Conservation (phyloP, 768 basidiomycete species). For the Trametes maxima region DNA sequence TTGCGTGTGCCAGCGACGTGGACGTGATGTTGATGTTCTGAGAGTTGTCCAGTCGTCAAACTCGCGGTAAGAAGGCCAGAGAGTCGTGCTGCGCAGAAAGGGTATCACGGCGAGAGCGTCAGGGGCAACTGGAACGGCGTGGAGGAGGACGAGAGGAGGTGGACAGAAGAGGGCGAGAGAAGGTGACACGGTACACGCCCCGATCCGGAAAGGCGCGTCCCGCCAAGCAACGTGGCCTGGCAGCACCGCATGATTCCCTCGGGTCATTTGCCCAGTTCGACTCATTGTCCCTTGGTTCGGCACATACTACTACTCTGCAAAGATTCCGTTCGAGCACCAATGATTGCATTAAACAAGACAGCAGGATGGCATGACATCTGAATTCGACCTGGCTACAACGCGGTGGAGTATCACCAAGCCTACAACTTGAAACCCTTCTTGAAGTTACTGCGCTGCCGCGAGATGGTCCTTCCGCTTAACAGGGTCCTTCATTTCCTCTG, state of each 20-base stretch:
- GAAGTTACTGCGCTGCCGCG: too few species aligned
- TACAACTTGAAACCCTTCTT: too few species aligned
- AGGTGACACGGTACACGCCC: constrained; percentile 14
- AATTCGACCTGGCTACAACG: too few species aligned
- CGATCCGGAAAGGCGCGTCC: constrained; percentile 17
- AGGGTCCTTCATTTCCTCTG: too few species aligned
- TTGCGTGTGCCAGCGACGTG: constrained; percentile 1
- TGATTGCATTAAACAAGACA: too few species aligned
- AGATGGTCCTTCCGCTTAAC: too few species aligned
- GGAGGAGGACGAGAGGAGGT: constrained; percentile 2
- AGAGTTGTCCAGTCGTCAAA: not conserved
- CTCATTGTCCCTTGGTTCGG: constrained; percentile 2
- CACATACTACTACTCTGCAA: too few species aligned
- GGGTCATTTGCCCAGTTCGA: constrained; percentile 5
- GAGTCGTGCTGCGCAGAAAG: not conserved
- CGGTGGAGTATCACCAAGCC: too few species aligned
- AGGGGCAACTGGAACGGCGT: not conserved
- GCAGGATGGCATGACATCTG: too few species aligned
- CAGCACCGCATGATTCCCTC: not conserved
- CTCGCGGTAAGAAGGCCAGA: not conserved
- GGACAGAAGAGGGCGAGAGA: not conserved
- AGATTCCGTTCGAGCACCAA: too few species aligned
- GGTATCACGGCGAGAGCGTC: constrained; percentile 3
- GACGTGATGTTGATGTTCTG: too few species aligned
- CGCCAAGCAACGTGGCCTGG: constrained; percentile 20